A percentile compares a stretch with the other conserved stretches of the same genome.
phyloP scores from a whole-genome alignment of 768 basidiomycete species.

The Leccinum boreale region DNA sequence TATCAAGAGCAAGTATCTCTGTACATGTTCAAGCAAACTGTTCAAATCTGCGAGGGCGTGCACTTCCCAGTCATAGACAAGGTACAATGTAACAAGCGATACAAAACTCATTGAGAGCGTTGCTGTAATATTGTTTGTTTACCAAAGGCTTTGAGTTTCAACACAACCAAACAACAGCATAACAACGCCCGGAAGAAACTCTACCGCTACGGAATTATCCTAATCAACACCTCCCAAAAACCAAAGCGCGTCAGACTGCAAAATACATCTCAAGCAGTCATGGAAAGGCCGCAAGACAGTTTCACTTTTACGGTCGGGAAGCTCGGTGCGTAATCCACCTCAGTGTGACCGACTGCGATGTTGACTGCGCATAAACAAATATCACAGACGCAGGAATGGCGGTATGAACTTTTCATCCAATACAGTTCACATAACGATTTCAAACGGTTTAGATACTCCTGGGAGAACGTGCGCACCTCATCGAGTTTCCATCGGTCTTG shows the following conservation, averaged over 20 bases:
- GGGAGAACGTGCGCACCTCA: constrained; percentile 91
- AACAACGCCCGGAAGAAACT: constrained; percentile 14
- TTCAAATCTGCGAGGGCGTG: no score
- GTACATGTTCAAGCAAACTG: no score
- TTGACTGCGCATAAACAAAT: constrained; percentile 1
- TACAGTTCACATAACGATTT: no score
- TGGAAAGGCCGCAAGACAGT: constrained; percentile 51
- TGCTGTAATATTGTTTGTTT: constrained; percentile 9
- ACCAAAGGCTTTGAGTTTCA: constrained; percentile 20
- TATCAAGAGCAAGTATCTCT: no score
- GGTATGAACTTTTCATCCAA: constrained; percentile 39
- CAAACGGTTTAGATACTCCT: constrained; percentile 65
- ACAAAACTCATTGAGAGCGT: no score
- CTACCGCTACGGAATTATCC: neutral
- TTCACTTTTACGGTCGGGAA: constrained; percentile 95
- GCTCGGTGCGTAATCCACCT: constrained; percentile 62
- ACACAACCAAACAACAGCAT: constrained; percentile 21
- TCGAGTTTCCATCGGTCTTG: constrained; percentile 96
- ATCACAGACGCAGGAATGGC: constrained; percentile 90
- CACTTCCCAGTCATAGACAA: no score
- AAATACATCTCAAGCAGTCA: constrained; percentile 11
- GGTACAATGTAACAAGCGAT: no score
- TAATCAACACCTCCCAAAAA: constrained; percentile 2
- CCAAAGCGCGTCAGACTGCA: constrained; percentile 6
- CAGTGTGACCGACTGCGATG: constrained; percentile 1